Conservation (phyloP, 495 filamentous ascomycete species). For the Venustampulla echinocandica region DNA sequence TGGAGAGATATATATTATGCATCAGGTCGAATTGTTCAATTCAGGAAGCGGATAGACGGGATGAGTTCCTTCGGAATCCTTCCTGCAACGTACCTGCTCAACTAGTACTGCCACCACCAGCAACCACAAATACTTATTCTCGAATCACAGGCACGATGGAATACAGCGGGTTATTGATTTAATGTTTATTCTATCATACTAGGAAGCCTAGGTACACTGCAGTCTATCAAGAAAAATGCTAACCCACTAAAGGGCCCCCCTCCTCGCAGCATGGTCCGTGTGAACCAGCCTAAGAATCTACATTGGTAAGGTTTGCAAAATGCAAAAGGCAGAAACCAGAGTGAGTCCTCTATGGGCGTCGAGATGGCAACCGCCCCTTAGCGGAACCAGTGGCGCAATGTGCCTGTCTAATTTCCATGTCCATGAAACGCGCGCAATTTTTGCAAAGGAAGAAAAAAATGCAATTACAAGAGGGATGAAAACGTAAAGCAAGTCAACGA, state of each 20-base stretch:
- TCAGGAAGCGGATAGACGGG: no score
- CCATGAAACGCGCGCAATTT: conserved; percentile 12
- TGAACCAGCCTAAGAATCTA: not conserved
- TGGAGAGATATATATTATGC: no score
- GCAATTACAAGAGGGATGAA: conserved; percentile 17
- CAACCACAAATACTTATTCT: no score
- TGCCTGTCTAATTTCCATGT: conserved; percentile 11
- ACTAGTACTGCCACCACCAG: no score
- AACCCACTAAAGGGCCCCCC: not conserved
- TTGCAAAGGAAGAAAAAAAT: conserved; percentile 8
- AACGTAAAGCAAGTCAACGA: conserved; percentile 17
- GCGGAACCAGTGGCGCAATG: conserved; percentile 2
- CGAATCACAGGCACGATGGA: no score
- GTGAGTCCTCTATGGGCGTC: not conserved
- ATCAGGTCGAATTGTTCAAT: no score
- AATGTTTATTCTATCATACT: conserved; percentile 3
- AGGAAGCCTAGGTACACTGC: not conserved
- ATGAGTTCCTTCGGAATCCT: no score
- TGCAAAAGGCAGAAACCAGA: not conserved
- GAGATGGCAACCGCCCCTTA: not conserved
- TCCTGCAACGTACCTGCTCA: no score
- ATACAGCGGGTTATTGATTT: no score
- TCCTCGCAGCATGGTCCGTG: not conserved
- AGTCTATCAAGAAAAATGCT: not conserved
- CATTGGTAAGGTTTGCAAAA: not conserved